Conservation (phyloP, 495 filamentous ascomycete species). For the Baudoinia panamericana region DNA sequence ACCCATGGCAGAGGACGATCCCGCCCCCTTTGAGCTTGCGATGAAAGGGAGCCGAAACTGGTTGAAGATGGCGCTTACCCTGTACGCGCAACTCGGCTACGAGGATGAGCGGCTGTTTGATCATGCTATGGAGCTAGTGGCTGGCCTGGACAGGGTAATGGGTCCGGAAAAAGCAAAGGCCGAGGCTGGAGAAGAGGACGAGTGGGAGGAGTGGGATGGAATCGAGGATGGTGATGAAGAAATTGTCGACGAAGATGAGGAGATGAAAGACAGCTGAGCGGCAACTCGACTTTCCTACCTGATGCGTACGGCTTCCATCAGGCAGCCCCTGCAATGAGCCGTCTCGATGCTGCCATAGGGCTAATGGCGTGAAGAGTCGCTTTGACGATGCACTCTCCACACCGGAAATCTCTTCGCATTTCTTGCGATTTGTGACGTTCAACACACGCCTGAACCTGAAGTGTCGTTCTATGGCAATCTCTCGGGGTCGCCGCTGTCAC, state of each 20-base stretch:
- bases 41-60: slow-evolving; percentile 48
- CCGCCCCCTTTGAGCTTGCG: slow-evolving; percentile 29
- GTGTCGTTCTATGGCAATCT: too few relatives aligned
- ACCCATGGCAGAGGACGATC: slow-evolving; percentile 26
- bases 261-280: slow-evolving; percentile 20
- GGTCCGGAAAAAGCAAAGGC: slow-evolving; percentile 39
- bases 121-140: slow-evolving; percentile 50
- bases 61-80: slow-evolving; percentile 46
- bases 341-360: too few relatives aligned
- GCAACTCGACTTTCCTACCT: too few relatives aligned
- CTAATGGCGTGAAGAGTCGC: too few relatives aligned
- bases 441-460: too few relatives aligned
- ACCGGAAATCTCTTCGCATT: too few relatives aligned
- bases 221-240: slow-evolving; percentile 38
- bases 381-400: too few relatives aligned
- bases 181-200: slow-evolving; percentile 38
- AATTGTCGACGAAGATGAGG: slow-evolving; percentile 33
- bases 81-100: slow-evolving; percentile 51
- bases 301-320: too few relatives aligned
- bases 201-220: slow-evolving; percentile 27
- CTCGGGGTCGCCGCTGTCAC: too few relatives aligned
- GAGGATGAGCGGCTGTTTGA: slow-evolving; percentile 57
- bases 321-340: too few relatives aligned
- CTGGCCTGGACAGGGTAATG: slow-evolving; percentile 40
- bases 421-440: too few relatives aligned